Conservation (phyloP, 306 rosid species). For the Citrullus colocynthis region DNA sequence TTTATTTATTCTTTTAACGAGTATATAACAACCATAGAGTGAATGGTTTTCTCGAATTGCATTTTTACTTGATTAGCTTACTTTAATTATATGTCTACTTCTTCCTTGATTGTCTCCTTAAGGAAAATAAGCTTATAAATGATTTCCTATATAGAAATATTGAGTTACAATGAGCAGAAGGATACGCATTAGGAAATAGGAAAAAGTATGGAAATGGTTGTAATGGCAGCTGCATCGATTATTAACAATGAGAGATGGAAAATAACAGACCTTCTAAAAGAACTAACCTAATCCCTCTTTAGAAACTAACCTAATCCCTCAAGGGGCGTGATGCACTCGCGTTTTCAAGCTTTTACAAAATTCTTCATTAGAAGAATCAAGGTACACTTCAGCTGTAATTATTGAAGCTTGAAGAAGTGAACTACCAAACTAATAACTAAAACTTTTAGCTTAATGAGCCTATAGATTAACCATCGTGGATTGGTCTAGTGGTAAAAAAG, state of each 20-base stretch:
- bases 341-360: too few relatives aligned
- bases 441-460: too few relatives aligned
- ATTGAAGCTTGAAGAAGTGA: too few relatives aligned
- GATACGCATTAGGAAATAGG: background rate
- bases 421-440: too few relatives aligned
- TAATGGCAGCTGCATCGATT: background rate
- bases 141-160: background rate
- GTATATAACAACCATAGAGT: background rate
- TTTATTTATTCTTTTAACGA: too few relatives aligned
- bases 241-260: background rate
- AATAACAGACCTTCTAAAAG: background rate
- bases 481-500: too few relatives aligned
- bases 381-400: too few relatives aligned
- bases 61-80: background rate
- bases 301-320: background rate
- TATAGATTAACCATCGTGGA: too few relatives aligned
- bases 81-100: background rate
- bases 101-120: background rate
- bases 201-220: background rate
- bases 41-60: background rate
- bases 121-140: background rate
- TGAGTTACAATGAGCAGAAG: background rate
- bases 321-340: background rate
- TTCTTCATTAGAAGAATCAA: too few relatives aligned
- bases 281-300: background rate